Conservation (phyloP, 2,329 filamentous ascomycete species). For the Biscogniauxia sp. region DNA sequence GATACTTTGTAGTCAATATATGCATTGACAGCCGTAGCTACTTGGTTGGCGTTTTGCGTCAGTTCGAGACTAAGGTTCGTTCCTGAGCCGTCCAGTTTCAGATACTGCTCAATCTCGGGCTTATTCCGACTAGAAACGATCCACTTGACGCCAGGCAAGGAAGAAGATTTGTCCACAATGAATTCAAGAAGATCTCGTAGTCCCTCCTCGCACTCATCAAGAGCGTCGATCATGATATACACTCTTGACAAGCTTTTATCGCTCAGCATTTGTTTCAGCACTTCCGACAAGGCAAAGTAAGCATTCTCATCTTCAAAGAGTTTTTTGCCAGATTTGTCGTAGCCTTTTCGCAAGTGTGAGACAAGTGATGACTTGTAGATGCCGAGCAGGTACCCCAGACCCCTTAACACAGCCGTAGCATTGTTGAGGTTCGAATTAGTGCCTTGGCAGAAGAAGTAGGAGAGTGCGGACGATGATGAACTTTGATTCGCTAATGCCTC, state of each 20-base stretch:
- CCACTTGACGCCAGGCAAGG: slow-evolving; percentile 35
- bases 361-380: slow-evolving; percentile 33
- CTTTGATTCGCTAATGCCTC: neutral
- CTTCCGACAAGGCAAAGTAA: slow-evolving; percentile 36
- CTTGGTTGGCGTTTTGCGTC: slow-evolving; percentile 27
- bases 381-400: slow-evolving; percentile 32
- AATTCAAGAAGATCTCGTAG: slow-evolving; percentile 35
- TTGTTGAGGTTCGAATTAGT: slow-evolving; percentile 27
- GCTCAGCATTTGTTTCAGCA: slow-evolving; percentile 39
- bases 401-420: slow-evolving; percentile 32
- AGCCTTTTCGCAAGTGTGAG: slow-evolving; percentile 32
- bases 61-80: slow-evolving; percentile 36
- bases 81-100: slow-evolving; percentile 16
- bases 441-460: slow-evolving; percentile 36
- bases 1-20: slow-evolving; percentile 38
- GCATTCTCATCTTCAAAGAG: slow-evolving; percentile 40
- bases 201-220: slow-evolving; percentile 43
- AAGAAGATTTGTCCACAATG: slow-evolving; percentile 26
- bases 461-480: neutral
- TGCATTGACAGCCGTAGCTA: slow-evolving; percentile 35
- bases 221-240: slow-evolving; percentile 44
- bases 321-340: slow-evolving; percentile 29
- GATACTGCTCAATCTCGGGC: slow-evolving; percentile 33
- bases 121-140: slow-evolving; percentile 42
- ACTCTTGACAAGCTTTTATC: slow-evolving; percentile 30